These are phyloP conservation scores for Podospora pseudocomata DNA, from an alignment of 495 filamentous ascomycete species.

Conservation along the genomic window DNA sequence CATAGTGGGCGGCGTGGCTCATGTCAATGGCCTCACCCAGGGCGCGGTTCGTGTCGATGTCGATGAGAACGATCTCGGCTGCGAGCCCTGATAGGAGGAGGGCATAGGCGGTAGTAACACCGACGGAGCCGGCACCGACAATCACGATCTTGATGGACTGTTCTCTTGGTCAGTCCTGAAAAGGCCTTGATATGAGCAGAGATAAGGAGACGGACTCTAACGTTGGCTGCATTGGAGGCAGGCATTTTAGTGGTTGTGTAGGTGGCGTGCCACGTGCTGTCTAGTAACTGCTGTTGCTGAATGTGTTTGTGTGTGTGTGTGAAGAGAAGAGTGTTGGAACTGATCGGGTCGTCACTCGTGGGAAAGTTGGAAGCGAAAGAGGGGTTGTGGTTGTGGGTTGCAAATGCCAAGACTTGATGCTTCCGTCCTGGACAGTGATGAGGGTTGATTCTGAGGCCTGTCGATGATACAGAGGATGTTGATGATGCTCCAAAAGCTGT, in stretches of 20 bases:
- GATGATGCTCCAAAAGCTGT: not conserved
- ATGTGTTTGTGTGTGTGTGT: not conserved
- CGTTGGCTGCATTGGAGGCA: not conserved
- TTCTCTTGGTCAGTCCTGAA: not conserved
- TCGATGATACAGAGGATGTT: not conserved
- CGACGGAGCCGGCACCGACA: constrained; percentile 53
- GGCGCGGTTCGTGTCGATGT: constrained; percentile 33
- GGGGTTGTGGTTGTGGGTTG: not conserved
- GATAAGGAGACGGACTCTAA: not conserved
- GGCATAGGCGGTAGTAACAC: constrained; percentile 52
- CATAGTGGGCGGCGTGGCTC: constrained; percentile 35
- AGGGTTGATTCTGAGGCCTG: not conserved
- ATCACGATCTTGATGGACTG: constrained; percentile 38
- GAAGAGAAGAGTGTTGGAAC: not conserved
- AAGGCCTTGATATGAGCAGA: not conserved
- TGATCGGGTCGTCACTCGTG: not conserved
- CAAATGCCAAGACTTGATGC: not conserved
- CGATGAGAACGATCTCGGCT: constrained; percentile 48
- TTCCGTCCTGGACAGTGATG: not conserved
- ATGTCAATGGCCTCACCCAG: constrained; percentile 40
- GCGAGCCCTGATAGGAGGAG: constrained; percentile 49
- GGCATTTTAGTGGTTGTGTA: not conserved
- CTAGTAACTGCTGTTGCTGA: not conserved
- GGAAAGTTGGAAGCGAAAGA: not conserved
- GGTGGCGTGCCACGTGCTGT: not conserved